Base-by-base conservation (phyloP, 129 eudicot genomes). In the Escallonia herrerae region DNA sequence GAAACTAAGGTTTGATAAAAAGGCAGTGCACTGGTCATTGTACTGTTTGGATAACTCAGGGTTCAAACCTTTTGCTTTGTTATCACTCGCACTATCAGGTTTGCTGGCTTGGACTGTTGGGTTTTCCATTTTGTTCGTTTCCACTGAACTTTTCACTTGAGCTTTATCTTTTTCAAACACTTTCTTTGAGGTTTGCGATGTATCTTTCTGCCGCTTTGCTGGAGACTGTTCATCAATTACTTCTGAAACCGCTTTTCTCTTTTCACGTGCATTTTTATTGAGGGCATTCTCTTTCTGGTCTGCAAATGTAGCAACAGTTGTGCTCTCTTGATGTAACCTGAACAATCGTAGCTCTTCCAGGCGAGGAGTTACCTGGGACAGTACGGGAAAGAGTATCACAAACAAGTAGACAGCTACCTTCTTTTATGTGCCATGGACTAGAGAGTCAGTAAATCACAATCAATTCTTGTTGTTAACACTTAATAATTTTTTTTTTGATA, bases 21-120 rank as follows among this genome's bases (percentile, higher is more conserved):
- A 93, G 68, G 75, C 96, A 50, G 98, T 93, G 87, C 98, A 93
- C 57, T 93, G 84, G 68, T 93, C 96, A 67, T 56, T 77, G 64
- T 79, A 89, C 44, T 67, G 72, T 45, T 67, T 69, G 65, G 81
- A 45, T 62, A 81, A 85, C 49, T 74, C 84, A 43, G 66, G 65
- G 6, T 64, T 73, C 6, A 63, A 44, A 40, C 78, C 79, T 67
- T 79, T 74, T 5, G 65, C 66, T 67, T 79, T 76, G 37, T 43
- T 39, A 6, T 61, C 81, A 69, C 65, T 66, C 58, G 67, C 75
- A 56, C 60, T 54, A 10, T 64, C 80, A 57, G 76, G 9, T 38
- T 43, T 74, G 53, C 64, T 64, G 15, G 3, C 64, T 57, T 67
- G 66, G 37, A 58, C 40, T 55, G 60, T 56, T 53, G 55, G n/a